Conservation (phyloP, 352 stramenopile species). For the Globisporangium cylindrosporum region DNA sequence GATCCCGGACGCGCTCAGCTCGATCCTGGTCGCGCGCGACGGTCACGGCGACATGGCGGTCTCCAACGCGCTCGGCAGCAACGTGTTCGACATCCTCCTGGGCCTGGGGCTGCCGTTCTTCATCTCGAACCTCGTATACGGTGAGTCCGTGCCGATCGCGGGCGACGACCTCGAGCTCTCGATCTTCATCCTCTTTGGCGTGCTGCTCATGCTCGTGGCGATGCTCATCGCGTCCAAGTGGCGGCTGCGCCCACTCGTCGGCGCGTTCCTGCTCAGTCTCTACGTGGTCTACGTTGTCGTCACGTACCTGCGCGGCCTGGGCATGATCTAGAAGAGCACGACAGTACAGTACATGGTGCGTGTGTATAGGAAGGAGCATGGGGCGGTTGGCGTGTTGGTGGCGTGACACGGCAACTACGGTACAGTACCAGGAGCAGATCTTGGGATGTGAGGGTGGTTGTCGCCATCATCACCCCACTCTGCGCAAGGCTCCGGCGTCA, state of each 20-base stretch:
- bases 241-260: constrained; percentile 43
- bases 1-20: constrained; percentile 73
- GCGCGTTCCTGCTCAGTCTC: constrained; percentile 38
- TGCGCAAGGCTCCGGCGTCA: too few relatives aligned
- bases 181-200: constrained; percentile 63
- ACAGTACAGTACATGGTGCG: background rate
- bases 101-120: constrained; percentile 76
- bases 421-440: background rate
- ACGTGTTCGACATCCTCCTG: constrained; percentile 85
- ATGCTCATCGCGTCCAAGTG: constrained; percentile 52
- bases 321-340: constrained; percentile 32
- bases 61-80: constrained; percentile 80
- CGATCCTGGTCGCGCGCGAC: constrained; percentile 72
- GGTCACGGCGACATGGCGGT: constrained; percentile 82
- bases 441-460: background rate
- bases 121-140: constrained; percentile 73
- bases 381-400: too few relatives aligned
- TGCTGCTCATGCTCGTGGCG: constrained; percentile 51
- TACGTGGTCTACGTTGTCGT: constrained; percentile 60
- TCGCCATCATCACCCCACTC: too few relatives aligned
- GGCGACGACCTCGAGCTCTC: constrained; percentile 54
- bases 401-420: too few relatives aligned
- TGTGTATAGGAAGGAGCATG: background rate
- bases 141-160: constrained; percentile 42
- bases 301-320: constrained; percentile 53